Base-by-base conservation (phyloP, 2,329 filamentous ascomycete genomes). In the Aspergillus texensis region DNA sequence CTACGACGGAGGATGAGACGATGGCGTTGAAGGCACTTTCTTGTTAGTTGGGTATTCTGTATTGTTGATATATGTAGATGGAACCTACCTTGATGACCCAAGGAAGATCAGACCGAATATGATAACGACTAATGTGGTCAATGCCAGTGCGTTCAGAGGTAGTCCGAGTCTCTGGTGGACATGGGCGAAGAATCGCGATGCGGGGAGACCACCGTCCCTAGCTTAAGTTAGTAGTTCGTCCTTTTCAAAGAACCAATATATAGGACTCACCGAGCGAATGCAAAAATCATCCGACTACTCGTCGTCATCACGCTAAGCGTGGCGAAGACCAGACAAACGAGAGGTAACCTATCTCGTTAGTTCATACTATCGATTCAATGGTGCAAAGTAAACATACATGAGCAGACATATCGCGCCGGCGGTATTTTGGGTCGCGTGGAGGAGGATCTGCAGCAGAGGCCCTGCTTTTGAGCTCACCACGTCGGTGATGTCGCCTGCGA, bases 71-170 rank as follows among this genome's bases (percentile, higher is more conserved):
- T 6, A n/a, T 30, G 26, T 10, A 4, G 11, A 26, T 10, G 2
- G 11, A 78, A 46, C 39, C 19, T 69, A 77, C 74, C 72, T 75
- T 4, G 74, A 75, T 1, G 88, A 90, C 0, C 88, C 89, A 1
- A 92, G 80, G 72, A 91, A 90, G 65, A 92, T 88, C 63, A 86
- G 84, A 0, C 89, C 89, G 61, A 92, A 90, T 4, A 90, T 81
- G 58, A 91, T 83, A 1, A 91, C 87, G 57, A 90, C 83, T 0
- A 79, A 78, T 0, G 85, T 82, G 0, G 86, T 88, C 54, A 91
- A 80, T 3, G 86, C 78, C 0, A 92, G 79, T 0, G 89, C 84
- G 65, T 91, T 91, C 10, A 92, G 75, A 0, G 90, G 90, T 1
- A 91, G 82, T 0, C 85, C 85, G 0, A 91, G 83, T 4, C 72